Evolutionary conservation across 2,329 filamentous ascomycete genomes (phyloP).

Genomic region (Beauveria sp.): DNA sequence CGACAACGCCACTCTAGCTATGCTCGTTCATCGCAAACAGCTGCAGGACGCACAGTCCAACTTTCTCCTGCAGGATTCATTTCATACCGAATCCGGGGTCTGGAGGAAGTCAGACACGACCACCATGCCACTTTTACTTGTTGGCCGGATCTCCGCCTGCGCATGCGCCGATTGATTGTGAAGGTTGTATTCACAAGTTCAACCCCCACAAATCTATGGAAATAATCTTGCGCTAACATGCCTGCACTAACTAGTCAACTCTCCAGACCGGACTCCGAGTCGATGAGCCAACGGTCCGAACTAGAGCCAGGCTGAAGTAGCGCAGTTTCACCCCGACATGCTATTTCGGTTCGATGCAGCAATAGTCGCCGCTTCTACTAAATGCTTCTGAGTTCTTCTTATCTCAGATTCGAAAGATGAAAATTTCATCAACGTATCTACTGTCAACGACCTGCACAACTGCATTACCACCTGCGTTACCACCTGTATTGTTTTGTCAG

Average conservation of each 20-base stretch:
- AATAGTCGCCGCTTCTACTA: neutral
- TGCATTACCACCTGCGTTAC: neutral
- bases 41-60: neutral
- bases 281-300: neutral
- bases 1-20: neutral
- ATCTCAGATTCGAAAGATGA: neutral
- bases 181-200: neutral
- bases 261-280: neutral
- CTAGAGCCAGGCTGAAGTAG: neutral
- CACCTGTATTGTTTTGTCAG: neutral
- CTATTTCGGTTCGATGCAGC: neutral
- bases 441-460: neutral
- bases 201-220: constrained; percentile 4
- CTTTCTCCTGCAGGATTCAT: neutral
- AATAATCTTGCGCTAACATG: constrained; percentile 1
- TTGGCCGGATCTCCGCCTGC: neutral
- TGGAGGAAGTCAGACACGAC: neutral
- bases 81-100: neutral
- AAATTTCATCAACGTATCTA: neutral
- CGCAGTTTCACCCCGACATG: neutral
- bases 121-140: neutral
- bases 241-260: neutral
- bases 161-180: constrained; percentile 1
- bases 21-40: neutral
- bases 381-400: neutral